A percentile compares a stretch with the other conserved stretches of the same genome.
phyloP scores from a whole-genome alignment of 495 filamentous ascomycete genomes.

The Talaromyces stipitatus region DNA sequence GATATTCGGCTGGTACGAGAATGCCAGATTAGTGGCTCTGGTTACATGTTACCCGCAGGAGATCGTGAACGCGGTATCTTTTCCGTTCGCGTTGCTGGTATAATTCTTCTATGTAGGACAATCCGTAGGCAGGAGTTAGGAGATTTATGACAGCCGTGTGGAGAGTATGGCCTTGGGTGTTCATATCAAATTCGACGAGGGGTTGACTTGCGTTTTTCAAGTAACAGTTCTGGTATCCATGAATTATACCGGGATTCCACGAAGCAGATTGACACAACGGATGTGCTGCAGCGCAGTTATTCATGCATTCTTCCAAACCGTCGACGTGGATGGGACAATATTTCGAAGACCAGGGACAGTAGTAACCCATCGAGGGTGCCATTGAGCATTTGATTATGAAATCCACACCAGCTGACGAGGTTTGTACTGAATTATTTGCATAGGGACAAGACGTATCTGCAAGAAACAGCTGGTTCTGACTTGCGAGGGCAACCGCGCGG shows the following conservation, averaged over 20 bases:
- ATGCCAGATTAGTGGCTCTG: neutral
- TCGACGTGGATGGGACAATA: neutral
- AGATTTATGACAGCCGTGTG: neutral
- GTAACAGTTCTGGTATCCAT: slow-evolving; percentile 3
- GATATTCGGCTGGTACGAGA: neutral
- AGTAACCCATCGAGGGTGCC: neutral
- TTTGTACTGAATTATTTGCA: neutral
- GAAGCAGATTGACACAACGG: neutral
- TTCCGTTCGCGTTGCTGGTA: neutral
- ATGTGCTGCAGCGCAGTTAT: neutral
- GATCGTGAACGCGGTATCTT: neutral
- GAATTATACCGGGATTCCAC: slow-evolving; percentile 1
- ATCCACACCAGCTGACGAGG: neutral
- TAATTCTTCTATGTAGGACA: neutral
- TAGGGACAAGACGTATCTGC: slow-evolving; percentile 1
- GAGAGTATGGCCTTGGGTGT: neutral
- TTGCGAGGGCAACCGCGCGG: neutral
- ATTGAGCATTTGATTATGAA: neutral
- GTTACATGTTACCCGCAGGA: neutral
- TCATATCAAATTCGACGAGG: neutral
- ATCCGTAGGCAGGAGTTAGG: neutral
- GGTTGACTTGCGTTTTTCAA: neutral
- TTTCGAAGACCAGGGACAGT: neutral
- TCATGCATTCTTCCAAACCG: slow-evolving; percentile 2
- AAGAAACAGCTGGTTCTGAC: neutral